Evolutionary conservation across 164 flowering plant genomes (phyloP).

Genomic region (Vitis labrusca): DNA sequence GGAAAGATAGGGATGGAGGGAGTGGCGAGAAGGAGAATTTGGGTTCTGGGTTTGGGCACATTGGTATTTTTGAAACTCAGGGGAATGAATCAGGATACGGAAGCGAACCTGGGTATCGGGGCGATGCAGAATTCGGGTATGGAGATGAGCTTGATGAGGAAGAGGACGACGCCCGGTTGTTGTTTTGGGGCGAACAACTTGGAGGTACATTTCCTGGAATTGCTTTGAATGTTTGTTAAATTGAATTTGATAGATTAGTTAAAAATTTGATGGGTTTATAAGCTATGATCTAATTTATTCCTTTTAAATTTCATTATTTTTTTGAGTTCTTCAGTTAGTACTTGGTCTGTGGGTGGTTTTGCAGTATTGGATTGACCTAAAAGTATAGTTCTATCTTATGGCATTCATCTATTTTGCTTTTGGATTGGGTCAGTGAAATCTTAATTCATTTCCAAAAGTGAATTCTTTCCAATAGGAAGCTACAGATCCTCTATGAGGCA

Average conservation of each 20-base stretch:
- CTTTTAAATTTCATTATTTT: too few relatives aligned
- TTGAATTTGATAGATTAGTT: background rate
- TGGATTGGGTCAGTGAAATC: too few relatives aligned
- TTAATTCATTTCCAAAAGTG: too few relatives aligned
- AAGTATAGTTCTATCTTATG: too few relatives aligned
- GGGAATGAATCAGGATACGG: conserved; percentile 93
- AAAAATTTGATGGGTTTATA: too few relatives aligned
- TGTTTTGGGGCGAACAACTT: conserved; percentile 68
- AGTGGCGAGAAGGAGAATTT: conserved; percentile 54
- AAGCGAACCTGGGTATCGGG: conserved; percentile 90
- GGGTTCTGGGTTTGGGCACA: conserved; percentile 35
- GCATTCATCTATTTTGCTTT: too few relatives aligned
- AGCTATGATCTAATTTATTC: too few relatives aligned
- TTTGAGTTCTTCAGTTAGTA: too few relatives aligned
- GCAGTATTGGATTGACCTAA: too few relatives aligned
- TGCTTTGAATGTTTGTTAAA: background rate
- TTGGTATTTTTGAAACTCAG: conserved; percentile 41
- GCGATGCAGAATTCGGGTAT: conserved; percentile 87
- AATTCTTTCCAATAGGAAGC: too few relatives aligned
- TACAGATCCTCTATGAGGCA: too few relatives aligned
- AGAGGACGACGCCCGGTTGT: conserved; percentile 65
- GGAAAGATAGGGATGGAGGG: conserved; percentile 47
- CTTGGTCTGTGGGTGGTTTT: too few relatives aligned
- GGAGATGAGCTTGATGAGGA: conserved; percentile 92
- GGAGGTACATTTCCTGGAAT: conserved; percentile 39